Evolutionary conservation across 345 rosid species (phyloP), one percentile per base, ranked within the genome.

Genomic region (Citrus inodora): DNA sequence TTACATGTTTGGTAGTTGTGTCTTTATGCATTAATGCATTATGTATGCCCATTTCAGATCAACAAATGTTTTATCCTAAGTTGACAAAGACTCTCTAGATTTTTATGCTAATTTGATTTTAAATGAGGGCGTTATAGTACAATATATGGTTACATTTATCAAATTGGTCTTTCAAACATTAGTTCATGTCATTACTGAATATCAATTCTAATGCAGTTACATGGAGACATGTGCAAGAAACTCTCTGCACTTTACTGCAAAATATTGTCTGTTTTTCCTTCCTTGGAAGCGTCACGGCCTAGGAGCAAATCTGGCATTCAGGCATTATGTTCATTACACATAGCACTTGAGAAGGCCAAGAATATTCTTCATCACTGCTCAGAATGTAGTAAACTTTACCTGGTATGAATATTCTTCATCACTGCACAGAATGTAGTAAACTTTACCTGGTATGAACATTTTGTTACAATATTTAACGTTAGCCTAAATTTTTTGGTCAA

Each of bases 261-360:
- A 81, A 87, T 92, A 62, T 64, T 91, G 67, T 86, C 93, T 6
- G 81, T 93, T 82, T 94, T 97, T 80, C 99, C 99, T 7, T 89
- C 92, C 7, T 82, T 97, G 86, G 99, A 97, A 90, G 99, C 90
- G n/a, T 95, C 97, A 79, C 85, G 98, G 69, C 99, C 99, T 70
- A 86, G 98, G 83, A 97, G 98, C 86, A 97, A 86, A 87, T 93
- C 98, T 66, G 99, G 99, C 73, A 94, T 97, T 81, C 98, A 94
- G 24, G 95, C 98, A 61, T 81, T 97, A 71, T 97, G 99, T 76
- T 91, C 96, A 42, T 88, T 97, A 85, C 98, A 97, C 79, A 89
- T 97, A 78, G 95, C 98, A 40, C 90, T 95, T 30, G 98, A 95
- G 87, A 95, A 93, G 82, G 82, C 98, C 28, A 95, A 93, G 84